Base-by-base conservation (phyloP, 1,139 yeast genomes). In the Geotrichum bryndzae region DNA sequence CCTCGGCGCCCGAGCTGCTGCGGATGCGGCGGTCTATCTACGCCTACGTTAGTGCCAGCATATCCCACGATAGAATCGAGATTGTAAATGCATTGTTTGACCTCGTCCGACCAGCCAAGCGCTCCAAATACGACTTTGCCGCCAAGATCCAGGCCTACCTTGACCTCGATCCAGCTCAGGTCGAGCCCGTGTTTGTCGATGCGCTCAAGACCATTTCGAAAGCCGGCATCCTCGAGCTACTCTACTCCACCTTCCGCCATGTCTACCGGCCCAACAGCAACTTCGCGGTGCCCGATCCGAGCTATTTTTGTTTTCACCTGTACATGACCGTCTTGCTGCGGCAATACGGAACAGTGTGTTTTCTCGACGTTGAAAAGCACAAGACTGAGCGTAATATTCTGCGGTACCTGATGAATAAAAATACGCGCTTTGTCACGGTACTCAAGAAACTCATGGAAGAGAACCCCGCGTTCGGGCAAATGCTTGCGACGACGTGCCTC, bases 271-370 rank as follows among this genome's bases (percentile, higher is more conserved):
- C 41, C 33, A n/a, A 31, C 13, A 18, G 27, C 51, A 15, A 11
- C 10, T 8, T 55, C 35, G 31, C 59, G 2, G 35, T 55, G 33
- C 52, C 56, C 23, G 58, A 57, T 33, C 53, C 51, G 22, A 27
- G 35, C 25, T 31, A 51, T 22, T 61, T 50, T 35, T 51, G 56
- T 25, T 55, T 59, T 33, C 18, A 56, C 41, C 57, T 61, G 29
- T 62, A 54, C 41, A 56, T 41, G 41, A 58, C 65, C 3, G 38
- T 60, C 29, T n/a, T 63, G n/a, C 51, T 63, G 35, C 56, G 57
- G 35, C 60, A 55, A 33, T 31, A 33, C 8, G 65, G 65, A 6
- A 61, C 63, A 7, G 56, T 63, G 18, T 15, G 77, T 83, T 1
- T 73, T 78, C 61, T 63, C 45, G 64, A 65, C 48, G 51, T 18